phyloP scores from a whole-genome alignment of 495 filamentous ascomycete species.

The Podospora appendiculata region DNA sequence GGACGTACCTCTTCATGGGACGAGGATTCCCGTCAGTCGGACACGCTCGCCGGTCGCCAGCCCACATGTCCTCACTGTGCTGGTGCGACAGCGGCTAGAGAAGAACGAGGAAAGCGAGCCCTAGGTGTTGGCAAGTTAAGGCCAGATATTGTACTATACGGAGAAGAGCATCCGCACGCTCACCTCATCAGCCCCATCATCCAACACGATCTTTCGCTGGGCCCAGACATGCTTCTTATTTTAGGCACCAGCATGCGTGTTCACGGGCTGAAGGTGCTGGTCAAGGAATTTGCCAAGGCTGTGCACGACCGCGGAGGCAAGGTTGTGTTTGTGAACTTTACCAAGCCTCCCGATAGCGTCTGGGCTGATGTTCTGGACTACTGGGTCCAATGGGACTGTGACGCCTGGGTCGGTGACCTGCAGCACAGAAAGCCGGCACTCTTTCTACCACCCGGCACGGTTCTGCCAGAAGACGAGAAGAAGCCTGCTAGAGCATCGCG shows the following conservation, averaged over 20 bases:
- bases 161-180: conserved; percentile 61
- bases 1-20: conserved; percentile 53
- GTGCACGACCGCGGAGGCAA: conserved; percentile 56
- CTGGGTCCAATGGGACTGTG: conserved; percentile 65
- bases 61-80: conserved; percentile 56
- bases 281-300: conserved; percentile 62
- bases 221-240: conserved; percentile 58
- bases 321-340: conserved; percentile 62
- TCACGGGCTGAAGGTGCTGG: conserved; percentile 59
- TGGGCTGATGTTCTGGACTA: conserved; percentile 64
- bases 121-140: conserved; percentile 53
- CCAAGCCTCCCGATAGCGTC: conserved; percentile 56
- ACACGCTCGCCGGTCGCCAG: conserved; percentile 48
- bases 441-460: conserved; percentile 41
- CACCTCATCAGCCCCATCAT: conserved; percentile 53
- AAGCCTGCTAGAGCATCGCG: conserved; percentile 19
- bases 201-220: conserved; percentile 52
- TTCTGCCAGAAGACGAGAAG: conserved; percentile 24
- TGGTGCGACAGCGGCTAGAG: conserved; percentile 45
- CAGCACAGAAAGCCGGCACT: conserved; percentile 46
- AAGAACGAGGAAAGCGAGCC: conserved; percentile 54
- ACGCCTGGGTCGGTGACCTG: conserved; percentile 58
- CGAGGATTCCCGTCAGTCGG: conserved; percentile 35
- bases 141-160: conserved; percentile 66
- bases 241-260: conserved; percentile 62